Percentiles rank a stretch among this genome's conserved stretches.
Evolutionary conservation across 106 monocot genomes (phyloP).

Genomic region (Platanthera zijinensis): DNA sequence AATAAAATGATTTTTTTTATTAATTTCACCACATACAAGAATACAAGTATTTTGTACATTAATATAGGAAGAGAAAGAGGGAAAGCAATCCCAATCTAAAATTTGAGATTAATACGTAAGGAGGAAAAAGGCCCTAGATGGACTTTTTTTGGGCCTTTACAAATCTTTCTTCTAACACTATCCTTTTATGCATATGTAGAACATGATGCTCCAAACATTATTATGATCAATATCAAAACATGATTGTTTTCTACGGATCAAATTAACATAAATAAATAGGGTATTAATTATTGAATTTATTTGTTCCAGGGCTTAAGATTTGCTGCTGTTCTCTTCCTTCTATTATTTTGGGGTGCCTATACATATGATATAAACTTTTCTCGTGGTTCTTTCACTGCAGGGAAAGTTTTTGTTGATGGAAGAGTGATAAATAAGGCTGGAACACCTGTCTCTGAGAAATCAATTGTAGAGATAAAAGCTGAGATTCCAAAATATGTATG

Average conservation of each 20-base stretch:
- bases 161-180: too few relatives aligned
- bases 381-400: slow-evolving; percentile 23
- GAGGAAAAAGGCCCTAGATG: too few relatives aligned
- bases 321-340: not conserved
- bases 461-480: slow-evolving; percentile 81
- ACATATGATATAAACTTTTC: not conserved
- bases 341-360: not conserved
- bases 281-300: not conserved
- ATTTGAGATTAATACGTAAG: too few relatives aligned
- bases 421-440: slow-evolving; percentile 85
- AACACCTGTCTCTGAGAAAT: slow-evolving; percentile 85
- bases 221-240: not conserved
- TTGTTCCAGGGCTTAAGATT: not conserved
- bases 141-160: too few relatives aligned
- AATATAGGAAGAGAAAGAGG: too few relatives aligned
- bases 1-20: too few relatives aligned
- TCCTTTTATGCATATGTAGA: not conserved
- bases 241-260: not conserved
- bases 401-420: slow-evolving; percentile 94
- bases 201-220: not conserved
- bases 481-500: slow-evolving; percentile 99
- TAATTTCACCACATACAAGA: too few relatives aligned
- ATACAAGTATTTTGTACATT: too few relatives aligned
- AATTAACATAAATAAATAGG: not conserved
- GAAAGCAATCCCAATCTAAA: too few relatives aligned